Evolutionary conservation across 2,329 filamentous ascomycete species (phyloP), one percentile per base, ranked within the genome.

Genomic region (Paraphoma sp.): DNA sequence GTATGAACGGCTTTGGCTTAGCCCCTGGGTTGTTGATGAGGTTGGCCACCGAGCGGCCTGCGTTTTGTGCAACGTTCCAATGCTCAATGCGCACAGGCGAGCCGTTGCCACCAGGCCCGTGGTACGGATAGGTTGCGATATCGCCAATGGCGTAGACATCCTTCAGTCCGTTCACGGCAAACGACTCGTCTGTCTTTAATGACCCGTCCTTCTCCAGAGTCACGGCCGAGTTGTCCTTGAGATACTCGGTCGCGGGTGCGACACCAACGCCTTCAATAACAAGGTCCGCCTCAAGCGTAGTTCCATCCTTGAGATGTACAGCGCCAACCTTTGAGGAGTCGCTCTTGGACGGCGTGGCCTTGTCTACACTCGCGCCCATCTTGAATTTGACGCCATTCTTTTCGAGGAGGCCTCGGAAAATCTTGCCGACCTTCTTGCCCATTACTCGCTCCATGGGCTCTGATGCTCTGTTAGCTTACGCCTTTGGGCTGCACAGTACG

Each of bases 31-130:
- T 82, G 64, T 87, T 84, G 70, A 99, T 97, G 67, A 91, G 86
- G 50, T 83, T 83, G 1, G 93, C 95, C 1, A 90, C 94, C 23
- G 85, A 84, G 43, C 94, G 90, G 2, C 95, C 95, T 1, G 91
- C 84, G 71, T 98, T 97, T 73, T 98, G 95, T 4, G 95, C 95
- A 2, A 99, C 95, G 78, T 97, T 94, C 95, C 95, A 99, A 76
- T 99, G 95, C 82, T 99, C 95, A 72, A 98, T 97, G 61, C 95
- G 89, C 0, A 90, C 86, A 16, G 84, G 83, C 44, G 83, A 83
- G 60, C 91, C 92, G 14, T 89, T 84, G 28, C 92, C 89, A 23
- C 91, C 93, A 0, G 95, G 95, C 1, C 95, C 95, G 75, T 92
- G 85, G 81, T 99, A 99, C 0, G 95, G 95, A 77, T 92, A 97